Percentiles rank a stretch among this genome's conserved stretches.
These are phyloP conservation scores for Penicillium sp. DNA, from an alignment of 2,329 filamentous ascomycete genomes.

Conservation along the genomic window DNA sequence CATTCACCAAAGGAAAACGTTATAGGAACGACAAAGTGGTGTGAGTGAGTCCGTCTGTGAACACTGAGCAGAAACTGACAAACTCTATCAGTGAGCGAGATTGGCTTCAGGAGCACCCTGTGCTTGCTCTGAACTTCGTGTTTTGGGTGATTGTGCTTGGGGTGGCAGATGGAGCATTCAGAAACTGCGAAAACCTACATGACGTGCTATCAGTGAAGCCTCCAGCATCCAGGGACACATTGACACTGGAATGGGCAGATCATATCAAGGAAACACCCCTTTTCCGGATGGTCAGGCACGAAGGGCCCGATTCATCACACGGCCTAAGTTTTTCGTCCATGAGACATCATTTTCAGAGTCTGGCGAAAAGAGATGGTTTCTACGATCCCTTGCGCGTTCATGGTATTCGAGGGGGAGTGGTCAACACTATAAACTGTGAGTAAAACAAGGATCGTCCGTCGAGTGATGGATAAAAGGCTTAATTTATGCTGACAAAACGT, in stretches of 20 bases:
- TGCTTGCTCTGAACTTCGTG: constrained; percentile 17
- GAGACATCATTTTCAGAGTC: constrained; percentile 10
- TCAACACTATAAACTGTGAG: no score
- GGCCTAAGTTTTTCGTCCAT: constrained; percentile 13
- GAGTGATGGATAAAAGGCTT: no score
- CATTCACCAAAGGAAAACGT: constrained; percentile 17
- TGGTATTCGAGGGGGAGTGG: constrained; percentile 8
- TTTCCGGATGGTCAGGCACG: constrained; percentile 9
- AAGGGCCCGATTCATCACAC: constrained; percentile 5
- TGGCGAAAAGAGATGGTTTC: constrained; percentile 10
- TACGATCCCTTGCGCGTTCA: constrained; percentile 9
- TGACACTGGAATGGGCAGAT: constrained; percentile 13
- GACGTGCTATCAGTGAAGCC: constrained; percentile 12
- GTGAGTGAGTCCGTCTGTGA: constrained; percentile 3
- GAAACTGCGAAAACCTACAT: constrained; percentile 9
- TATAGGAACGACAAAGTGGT: constrained; percentile 6
- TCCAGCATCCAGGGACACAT: constrained; percentile 14
- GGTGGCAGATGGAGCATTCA: constrained; percentile 17
- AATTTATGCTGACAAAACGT: no score
- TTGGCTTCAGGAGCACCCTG: constrained; percentile 15
- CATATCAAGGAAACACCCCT: constrained; percentile 8
- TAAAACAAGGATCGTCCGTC: no score
- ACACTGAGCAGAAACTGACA: background rate
- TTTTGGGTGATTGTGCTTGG: constrained; percentile 18
- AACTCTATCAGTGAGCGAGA: constrained; percentile 9